These are phyloP conservation scores for Lactarius akahatsu DNA, from an alignment of 768 basidiomycete genomes.

Conservation along the genomic window DNA sequence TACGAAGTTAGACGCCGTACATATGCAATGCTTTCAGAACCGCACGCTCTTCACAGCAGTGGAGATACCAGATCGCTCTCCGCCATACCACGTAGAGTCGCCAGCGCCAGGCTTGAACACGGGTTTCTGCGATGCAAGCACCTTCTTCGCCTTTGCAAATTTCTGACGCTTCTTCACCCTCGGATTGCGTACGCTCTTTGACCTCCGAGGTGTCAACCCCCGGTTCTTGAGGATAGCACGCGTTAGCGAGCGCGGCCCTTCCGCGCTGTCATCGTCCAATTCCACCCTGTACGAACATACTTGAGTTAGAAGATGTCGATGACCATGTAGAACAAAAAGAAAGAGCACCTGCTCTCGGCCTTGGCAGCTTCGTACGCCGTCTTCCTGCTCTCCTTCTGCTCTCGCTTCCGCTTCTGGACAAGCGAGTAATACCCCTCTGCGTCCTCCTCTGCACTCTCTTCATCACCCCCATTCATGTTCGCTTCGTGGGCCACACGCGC, in stretches of 20 bases:
- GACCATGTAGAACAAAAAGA: not conserved
- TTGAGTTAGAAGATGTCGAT: constrained; percentile 1
- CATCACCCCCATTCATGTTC: constrained; percentile 40
- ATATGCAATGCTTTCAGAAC: constrained; percentile 38
- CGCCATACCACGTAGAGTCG: constrained; percentile 73
- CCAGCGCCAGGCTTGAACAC: constrained; percentile 88
- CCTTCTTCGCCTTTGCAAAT: constrained; percentile 95
- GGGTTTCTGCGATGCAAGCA: constrained; percentile 82
- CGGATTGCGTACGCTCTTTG: constrained; percentile 92
- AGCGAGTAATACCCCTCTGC: constrained; percentile 88
- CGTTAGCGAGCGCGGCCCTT: constrained; percentile 85
- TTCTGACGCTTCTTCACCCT: constrained; percentile 94
- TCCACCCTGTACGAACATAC: constrained; percentile 34
- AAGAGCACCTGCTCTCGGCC: constrained; percentile 55
- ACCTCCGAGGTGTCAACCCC: constrained; percentile 86
- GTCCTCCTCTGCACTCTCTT: constrained; percentile 41
- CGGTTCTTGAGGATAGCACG: constrained; percentile 91
- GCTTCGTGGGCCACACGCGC: constrained; percentile 33
- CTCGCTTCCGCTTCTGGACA: constrained; percentile 69
- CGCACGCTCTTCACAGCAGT: constrained; percentile 86
- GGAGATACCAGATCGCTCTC: constrained; percentile 91
- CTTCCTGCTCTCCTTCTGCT: constrained; percentile 77
- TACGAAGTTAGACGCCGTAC: not conserved
- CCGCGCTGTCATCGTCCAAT: constrained; percentile 41
- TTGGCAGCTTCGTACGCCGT: constrained; percentile 70